These are phyloP conservation scores for Escallonia rubra DNA, from an alignment of 129 eudicot genomes.

Conservation along the genomic window DNA sequence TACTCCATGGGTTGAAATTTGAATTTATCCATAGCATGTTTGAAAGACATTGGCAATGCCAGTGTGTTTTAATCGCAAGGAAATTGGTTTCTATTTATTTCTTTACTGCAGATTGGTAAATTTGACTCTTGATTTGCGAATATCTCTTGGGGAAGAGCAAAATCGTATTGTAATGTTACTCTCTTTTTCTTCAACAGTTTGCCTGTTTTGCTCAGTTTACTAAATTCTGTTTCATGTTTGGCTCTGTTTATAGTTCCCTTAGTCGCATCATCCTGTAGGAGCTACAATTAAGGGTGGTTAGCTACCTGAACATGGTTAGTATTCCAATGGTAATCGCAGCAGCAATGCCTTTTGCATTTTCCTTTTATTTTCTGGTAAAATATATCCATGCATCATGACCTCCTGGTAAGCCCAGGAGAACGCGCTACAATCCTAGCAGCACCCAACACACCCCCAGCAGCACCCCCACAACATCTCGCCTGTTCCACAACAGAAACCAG, in stretches of 20 bases:
- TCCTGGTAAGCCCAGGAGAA: too few species aligned
- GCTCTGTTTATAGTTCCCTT: not conserved
- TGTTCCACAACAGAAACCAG: too few species aligned
- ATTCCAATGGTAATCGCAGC: too few species aligned
- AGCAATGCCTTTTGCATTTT: too few species aligned
- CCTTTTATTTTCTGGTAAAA: too few species aligned
- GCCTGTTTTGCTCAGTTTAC: not conserved
- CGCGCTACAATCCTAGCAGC: too few species aligned
- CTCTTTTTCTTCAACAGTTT: not conserved
- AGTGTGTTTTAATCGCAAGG: conserved; percentile 1
- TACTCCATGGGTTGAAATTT: conserved; percentile 27
- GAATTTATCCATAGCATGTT: not conserved
- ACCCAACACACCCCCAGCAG: too few species aligned
- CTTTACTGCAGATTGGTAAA: not conserved
- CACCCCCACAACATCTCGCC: too few species aligned
- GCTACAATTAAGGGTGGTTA: too few species aligned
- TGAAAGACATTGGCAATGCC: conserved; percentile 1
- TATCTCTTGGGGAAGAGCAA: not conserved
- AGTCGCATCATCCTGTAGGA: too few species aligned
- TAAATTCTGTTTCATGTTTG: not conserved
- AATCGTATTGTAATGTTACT: conserved; percentile 10
- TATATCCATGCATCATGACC: too few species aligned
- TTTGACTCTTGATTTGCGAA: conserved; percentile 8
- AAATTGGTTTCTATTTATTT: not conserved
- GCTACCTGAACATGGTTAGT: too few species aligned